Evolutionary conservation across 352 stramenopile species (phyloP), one percentile per base, ranked within the genome.

Genomic region (Pythium dissotocum): DNA sequence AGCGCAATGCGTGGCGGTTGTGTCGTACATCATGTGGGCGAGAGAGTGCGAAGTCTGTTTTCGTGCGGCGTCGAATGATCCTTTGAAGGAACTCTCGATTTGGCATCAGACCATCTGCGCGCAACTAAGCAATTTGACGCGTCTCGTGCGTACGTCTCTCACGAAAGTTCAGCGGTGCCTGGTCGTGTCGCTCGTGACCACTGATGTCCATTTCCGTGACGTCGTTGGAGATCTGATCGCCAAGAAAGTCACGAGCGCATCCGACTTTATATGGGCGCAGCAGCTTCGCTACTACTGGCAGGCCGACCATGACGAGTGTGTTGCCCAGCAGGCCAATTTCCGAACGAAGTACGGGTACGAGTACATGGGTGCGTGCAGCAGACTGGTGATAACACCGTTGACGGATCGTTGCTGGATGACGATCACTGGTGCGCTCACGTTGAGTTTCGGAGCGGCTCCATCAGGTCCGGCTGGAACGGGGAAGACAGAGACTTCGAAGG

Each of bases 401-500:
- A 98, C 94, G 0, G 94, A 98, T 67, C 85, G 93, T 0, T 98
- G 90, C 64, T 98, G 95, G 83, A 94, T 98, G 73, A 98, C 94
- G 9, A 90, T 98, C 21, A 98, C 93, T 1, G 85, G 89, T 18
- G 94, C 94, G 2, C 74, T 98, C 4, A 80, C 93, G 24, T 60
- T 98, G 14, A 83, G 77, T n/a, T 90, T 97, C 28, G 94, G 93
- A 9, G 94, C 88, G 6, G 87, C 92, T 1, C 93, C 92, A 7
- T 95, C 92, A 5, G 93, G 92, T 21, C 90, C 93, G 12, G 90
- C 92, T 10, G 93, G 92, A 21, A 98, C 91, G 3, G 86, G 93
- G 4, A 99, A 99, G 69, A 98, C 94, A 0, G 95, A 98, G 74
- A 98, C 94, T 1, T 97, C 90, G 0, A 98, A 98, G 70, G 95